A percentile compares a stretch with the other conserved stretches of the same genome.
Conservation (phyloP, 106 monocot genomes). For the Alisma plantagoaquatica region DNA sequence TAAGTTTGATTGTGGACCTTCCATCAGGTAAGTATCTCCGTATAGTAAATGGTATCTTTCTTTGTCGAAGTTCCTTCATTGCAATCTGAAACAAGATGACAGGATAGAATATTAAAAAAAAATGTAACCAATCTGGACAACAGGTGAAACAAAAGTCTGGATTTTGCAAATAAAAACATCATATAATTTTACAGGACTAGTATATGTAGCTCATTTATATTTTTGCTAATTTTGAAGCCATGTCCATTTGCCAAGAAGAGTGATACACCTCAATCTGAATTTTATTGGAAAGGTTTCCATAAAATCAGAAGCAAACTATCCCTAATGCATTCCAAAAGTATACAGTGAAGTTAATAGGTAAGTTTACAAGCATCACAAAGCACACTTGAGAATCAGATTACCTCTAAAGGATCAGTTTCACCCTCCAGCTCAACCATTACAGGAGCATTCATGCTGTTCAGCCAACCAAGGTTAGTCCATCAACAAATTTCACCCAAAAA, state of each 20-base stretch:
- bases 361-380: too few relatives aligned
- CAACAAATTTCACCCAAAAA: not conserved
- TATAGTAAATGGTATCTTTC: constrained; percentile 23
- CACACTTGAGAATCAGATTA: constrained; percentile 11
- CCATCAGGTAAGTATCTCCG: constrained; percentile 18
- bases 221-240: too few relatives aligned
- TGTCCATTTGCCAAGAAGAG: too few relatives aligned
- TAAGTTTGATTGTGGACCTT: too few relatives aligned
- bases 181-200: too few relatives aligned
- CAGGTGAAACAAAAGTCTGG: not conserved
- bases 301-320: not conserved
- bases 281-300: not conserved
- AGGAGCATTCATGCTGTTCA: constrained; percentile 77
- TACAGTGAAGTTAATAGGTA: too few relatives aligned
- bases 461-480: not conserved
- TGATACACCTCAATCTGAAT: too few relatives aligned
- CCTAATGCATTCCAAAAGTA: not conserved
- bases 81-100: constrained; percentile 6
- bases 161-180: not conserved
- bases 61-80: constrained; percentile 20
- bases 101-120: too few relatives aligned
- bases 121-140: too few relatives aligned
- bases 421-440: constrained; percentile 88
- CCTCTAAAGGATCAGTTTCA: constrained; percentile 69
- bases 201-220: too few relatives aligned